A percentile compares a stretch with the other conserved stretches of the same genome.
Evolutionary conservation across 208 protist species (phyloP).

Genomic region (Trypanosoma cruzi): DNA sequence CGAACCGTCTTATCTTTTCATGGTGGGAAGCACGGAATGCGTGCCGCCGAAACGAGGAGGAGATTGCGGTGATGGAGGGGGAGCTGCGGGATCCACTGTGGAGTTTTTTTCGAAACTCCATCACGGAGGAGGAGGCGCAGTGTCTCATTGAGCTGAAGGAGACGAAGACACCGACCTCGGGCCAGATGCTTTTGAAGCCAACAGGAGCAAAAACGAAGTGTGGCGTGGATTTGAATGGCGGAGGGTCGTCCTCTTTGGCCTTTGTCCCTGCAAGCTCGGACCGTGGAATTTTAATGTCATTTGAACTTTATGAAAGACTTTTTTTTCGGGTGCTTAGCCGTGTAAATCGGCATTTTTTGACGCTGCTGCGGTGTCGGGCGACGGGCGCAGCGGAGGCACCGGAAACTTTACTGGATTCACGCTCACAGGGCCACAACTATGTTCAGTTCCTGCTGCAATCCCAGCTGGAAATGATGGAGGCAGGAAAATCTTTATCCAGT

Average conservation of each 20-base stretch:
- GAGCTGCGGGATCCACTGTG: conserved; percentile 39
- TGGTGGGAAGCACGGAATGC: conserved; percentile 61
- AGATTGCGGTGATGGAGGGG: conserved; percentile 33
- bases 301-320: conserved; percentile 27
- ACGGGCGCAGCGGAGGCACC: conserved; percentile 12
- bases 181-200: not conserved
- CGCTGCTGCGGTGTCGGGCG: conserved; percentile 16
- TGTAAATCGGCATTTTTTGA: conserved; percentile 23
- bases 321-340: conserved; percentile 22
- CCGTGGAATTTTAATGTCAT: conserved; percentile 28
- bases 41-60: conserved; percentile 30
- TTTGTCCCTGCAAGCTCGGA: not conserved
- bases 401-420: conserved; percentile 10
- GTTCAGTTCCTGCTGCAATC: conserved; percentile 17
- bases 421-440: conserved; percentile 3
- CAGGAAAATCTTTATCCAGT: not conserved
- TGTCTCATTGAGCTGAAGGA: conserved; percentile 38
- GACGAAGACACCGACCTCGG: conserved; percentile 6
- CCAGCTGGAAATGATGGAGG: conserved; percentile 18
- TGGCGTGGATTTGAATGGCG: not conserved
- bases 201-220: conserved; percentile 8
- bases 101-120: conserved; percentile 35
- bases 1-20: conserved; percentile 42
- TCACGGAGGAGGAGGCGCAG: conserved; percentile 60
- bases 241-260: not conserved